Percentiles rank a stretch among this genome's conserved stretches.
phyloP scores from a whole-genome alignment of 2,329 filamentous ascomycete genomes.

The Conoideocrella luteorostrata region DNA sequence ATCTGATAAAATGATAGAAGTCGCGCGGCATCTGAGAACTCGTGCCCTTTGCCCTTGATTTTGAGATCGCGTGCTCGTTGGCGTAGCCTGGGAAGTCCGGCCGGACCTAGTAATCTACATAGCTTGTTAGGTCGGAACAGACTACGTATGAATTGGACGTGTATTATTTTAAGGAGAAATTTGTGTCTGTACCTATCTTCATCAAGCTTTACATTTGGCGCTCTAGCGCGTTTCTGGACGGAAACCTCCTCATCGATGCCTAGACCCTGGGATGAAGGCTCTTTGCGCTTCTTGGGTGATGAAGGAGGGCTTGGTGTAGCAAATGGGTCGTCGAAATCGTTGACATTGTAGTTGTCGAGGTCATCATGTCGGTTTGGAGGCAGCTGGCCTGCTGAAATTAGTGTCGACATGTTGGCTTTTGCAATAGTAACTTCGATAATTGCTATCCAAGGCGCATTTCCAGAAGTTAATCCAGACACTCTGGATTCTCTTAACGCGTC shows the following conservation, averaged over 20 bases:
- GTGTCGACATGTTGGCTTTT: conserved; percentile 16
- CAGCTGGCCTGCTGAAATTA: conserved; percentile 13
- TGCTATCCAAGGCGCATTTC: too few relatives aligned
- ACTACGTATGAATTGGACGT: not conserved
- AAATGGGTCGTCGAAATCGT: conserved; percentile 45
- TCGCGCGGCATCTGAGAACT: conserved; percentile 80
- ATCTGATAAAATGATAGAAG: conserved; percentile 88
- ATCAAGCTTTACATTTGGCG: conserved; percentile 78
- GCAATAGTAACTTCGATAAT: too few relatives aligned
- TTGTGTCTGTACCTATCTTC: conserved; percentile 54
- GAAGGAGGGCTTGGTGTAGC: conserved; percentile 37
- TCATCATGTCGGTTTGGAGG: conserved; percentile 42
- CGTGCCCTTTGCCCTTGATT: conserved; percentile 90
- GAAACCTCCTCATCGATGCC: conserved; percentile 85
- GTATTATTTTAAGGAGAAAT: too few relatives aligned
- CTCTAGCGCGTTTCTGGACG: conserved; percentile 65
- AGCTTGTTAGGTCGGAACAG: not conserved
- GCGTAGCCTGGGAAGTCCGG: conserved; percentile 77
- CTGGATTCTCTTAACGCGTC: conserved; percentile 15
- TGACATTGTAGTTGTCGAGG: conserved; percentile 71
- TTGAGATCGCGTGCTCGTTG: conserved; percentile 64
- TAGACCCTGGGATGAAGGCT: conserved; percentile 43
- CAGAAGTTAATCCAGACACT: too few relatives aligned
- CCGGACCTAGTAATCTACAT: conserved; percentile 67
- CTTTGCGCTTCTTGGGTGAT: conserved; percentile 42